A percentile compares a stretch with the other conserved stretches of the same genome.
Conservation (phyloP, 208 protist species). For the Naegleria fowleri region DNA sequence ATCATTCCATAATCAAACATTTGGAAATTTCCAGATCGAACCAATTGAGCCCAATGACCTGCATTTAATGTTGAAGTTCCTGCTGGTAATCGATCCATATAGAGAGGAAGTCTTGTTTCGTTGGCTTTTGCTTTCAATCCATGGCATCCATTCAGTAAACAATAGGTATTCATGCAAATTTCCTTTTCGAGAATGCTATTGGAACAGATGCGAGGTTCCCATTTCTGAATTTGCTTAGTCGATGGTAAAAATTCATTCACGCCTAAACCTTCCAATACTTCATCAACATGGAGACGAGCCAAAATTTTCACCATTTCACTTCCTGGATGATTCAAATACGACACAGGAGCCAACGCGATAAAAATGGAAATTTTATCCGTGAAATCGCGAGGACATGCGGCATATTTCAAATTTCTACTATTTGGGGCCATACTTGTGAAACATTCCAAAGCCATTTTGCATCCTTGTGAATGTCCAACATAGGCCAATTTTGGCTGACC, state of each 20-base stretch:
- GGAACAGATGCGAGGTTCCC: background rate
- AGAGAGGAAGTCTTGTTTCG: background rate
- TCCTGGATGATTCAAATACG: slow-evolving; percentile 24
- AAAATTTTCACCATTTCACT: slow-evolving; percentile 9
- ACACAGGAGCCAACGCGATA: slow-evolving; percentile 38
- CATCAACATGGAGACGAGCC: slow-evolving; percentile 16
- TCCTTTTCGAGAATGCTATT: background rate
- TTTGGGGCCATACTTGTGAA: background rate
- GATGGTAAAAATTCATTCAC: slow-evolving; percentile 26
- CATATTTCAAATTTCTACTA: background rate
- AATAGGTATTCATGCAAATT: slow-evolving; percentile 4
- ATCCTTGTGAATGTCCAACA: slow-evolving; percentile 43
- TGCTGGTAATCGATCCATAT: slow-evolving; percentile 4
- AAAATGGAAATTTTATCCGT: slow-evolving; percentile 32
- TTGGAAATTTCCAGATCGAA: slow-evolving; percentile 27
- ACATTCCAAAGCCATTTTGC: slow-evolving; percentile 29
- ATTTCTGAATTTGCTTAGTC: slow-evolving; percentile 1
- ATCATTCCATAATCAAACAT: slow-evolving; percentile 28
- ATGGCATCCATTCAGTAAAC: background rate
- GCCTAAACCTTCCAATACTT: slow-evolving; percentile 25
- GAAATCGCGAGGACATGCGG: slow-evolving; percentile 6
- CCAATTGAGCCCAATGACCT: slow-evolving; percentile 35
- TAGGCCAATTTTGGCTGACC: slow-evolving; percentile 25
- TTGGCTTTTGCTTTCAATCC: background rate
- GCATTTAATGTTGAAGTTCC: slow-evolving; percentile 40